Evolutionary conservation across 225 moss, liverwort and hornwort species (phyloP).

Genomic region (Antitrichia curtipendula): DNA sequence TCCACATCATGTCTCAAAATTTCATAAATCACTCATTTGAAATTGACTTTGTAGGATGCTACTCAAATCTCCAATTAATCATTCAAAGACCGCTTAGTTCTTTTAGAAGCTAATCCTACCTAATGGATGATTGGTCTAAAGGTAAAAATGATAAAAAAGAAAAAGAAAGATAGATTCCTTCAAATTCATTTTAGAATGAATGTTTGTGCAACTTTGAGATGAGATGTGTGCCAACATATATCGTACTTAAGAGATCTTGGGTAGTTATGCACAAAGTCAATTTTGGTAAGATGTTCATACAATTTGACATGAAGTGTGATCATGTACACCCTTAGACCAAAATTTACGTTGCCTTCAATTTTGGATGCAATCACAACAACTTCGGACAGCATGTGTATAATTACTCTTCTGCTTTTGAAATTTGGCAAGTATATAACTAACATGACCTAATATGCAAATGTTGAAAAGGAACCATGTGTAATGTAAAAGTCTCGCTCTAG

Average conservation of each 20-base stretch:
- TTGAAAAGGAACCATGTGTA: not conserved
- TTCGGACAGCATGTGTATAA: fast-evolving
- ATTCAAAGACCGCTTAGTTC: fast-evolving
- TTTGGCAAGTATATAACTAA: not conserved
- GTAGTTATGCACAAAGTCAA: not conserved
- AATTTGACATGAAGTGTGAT: not conserved
- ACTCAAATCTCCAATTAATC: not conserved
- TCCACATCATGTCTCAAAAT: not conserved
- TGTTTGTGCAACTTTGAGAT: not conserved
- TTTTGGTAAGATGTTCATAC: fast-evolving
- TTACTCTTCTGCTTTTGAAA: fast-evolving
- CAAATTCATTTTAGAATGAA: not conserved
- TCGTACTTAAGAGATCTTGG: fast-evolving
- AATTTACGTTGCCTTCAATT: not conserved
- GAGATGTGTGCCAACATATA: fast-evolving
- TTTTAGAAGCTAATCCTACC: fast-evolving
- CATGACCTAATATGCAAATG: not conserved
- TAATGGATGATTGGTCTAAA: not conserved
- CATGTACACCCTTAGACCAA: fast-evolving
- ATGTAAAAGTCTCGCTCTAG: fast-evolving
- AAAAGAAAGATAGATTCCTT: not conserved
- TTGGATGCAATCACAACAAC: fast-evolving
- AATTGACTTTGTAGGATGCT: not conserved
- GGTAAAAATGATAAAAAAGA: too few species aligned
- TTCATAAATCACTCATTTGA: not conserved